Evolutionary conservation across 2,329 filamentous ascomycete species (phyloP), one percentile per base, ranked within the genome.

Genomic region (Fusarium beomiforme): DNA sequence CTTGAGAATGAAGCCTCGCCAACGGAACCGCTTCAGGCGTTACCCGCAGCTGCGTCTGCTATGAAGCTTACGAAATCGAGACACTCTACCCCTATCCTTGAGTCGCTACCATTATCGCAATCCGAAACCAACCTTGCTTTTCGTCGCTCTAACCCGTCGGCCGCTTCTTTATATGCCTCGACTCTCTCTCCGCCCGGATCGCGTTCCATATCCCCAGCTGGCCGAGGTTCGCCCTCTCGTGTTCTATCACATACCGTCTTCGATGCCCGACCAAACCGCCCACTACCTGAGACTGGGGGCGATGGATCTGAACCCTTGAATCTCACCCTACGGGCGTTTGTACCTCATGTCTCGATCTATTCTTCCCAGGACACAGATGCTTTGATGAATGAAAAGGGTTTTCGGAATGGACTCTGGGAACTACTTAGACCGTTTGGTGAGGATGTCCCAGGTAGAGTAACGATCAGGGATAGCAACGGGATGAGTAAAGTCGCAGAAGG

Each of bases 381-480:
- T 62, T 82, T 99, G 64, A 87, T 94, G 59, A 87, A 86, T 64
- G 90, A 92, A 70, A 99, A 99, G 82, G 97, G 97, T 0, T 93
- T 98, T 72, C 85, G 89, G 41, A 87, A 90, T 46, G 95, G 95
- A 0, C 85, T 99, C 51, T 91, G 94, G 85, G 93, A 97, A 80
- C 84, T 99, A 26, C 83, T 99, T 60, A 87, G 95, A 54, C 95
- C 96, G 0, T 99, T 97, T 83, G 96, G 96, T 33, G 96, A 99
- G 81, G 89, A 87, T 19, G 88, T 98, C 1, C 89, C 92, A 53
- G 96, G 96, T 33, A 97, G 96, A 77, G 92, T 99, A 55, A 93
- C 93, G 6, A 91, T 98, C 59, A 87, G 96, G 75, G 96, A 99
- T 81, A 98, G 95, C 78, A 90, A 93, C 73, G 95, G 96, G 12